These are phyloP conservation scores for Dactylellina parvicollis DNA, from an alignment of 2,329 filamentous ascomycete genomes.

Conservation along the genomic window DNA sequence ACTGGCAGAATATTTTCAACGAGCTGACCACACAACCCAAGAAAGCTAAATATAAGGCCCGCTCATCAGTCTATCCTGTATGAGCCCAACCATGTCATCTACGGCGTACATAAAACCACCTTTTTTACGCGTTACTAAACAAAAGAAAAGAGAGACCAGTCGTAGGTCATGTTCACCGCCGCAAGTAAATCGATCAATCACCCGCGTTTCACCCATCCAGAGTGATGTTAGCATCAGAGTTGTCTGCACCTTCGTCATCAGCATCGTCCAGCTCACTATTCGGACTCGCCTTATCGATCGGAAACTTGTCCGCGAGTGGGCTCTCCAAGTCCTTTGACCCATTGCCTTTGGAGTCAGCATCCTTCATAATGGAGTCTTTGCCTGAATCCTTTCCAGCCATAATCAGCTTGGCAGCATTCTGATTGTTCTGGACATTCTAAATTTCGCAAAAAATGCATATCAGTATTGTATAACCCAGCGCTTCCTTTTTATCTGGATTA, in stretches of 20 bases:
- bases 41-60: no score
- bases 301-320: slow-evolving; percentile 35
- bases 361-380: slow-evolving; percentile 24
- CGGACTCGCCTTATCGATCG: slow-evolving; percentile 30
- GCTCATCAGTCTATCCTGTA: no score
- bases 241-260: slow-evolving; percentile 49
- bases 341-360: not conserved
- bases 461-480: not conserved
- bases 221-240: slow-evolving; percentile 51
- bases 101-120: no score
- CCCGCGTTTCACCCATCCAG: slow-evolving; percentile 12
- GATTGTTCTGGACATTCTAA: slow-evolving; percentile 36
- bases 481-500: not conserved
- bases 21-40: no score
- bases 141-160: no score
- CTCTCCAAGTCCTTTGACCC: slow-evolving; percentile 33
- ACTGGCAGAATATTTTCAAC: no score
- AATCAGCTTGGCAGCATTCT: slow-evolving; percentile 44
- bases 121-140: no score
- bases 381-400: slow-evolving; percentile 44
- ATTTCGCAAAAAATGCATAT: not conserved
- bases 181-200: no score
- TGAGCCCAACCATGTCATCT: no score
- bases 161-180: no score
- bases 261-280: slow-evolving; percentile 49